These are phyloP conservation scores for Psilocybe subaeruginosa DNA, from an alignment of 768 basidiomycete species.

Conservation along the genomic window DNA sequence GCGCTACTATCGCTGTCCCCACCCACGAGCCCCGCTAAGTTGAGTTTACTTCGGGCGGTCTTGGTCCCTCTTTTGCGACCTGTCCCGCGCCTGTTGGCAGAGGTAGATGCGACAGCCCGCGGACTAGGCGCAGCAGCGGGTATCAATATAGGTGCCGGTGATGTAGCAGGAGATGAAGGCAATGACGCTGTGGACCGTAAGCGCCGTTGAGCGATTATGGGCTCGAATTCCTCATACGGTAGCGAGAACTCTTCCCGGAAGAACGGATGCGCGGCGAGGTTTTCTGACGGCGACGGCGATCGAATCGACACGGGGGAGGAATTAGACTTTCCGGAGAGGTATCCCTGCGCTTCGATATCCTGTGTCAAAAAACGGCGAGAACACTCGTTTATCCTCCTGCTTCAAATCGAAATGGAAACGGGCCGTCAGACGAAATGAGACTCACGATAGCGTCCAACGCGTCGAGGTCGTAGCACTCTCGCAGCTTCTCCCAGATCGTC, in stretches of 20 bases:
- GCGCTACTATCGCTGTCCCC: constrained; percentile 88
- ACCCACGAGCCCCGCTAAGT: constrained; percentile 73
- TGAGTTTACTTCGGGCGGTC: constrained; percentile 54
- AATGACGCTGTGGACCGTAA: constrained; percentile 65
- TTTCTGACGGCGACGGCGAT: constrained; percentile 72
- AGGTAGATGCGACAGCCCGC: constrained; percentile 22
- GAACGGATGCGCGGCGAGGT: constrained; percentile 69
- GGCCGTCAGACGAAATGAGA: constrained; percentile 14
- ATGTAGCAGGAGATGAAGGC: constrained; percentile 59
- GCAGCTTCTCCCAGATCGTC: constrained; percentile 77
- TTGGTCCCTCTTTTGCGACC: constrained; percentile 31
- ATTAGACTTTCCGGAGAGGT: constrained; percentile 24
- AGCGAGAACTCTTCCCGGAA: constrained; percentile 72
- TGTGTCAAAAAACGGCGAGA: constrained; percentile 17
- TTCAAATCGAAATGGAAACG: not conserved
- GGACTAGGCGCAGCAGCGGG: constrained; percentile 26
- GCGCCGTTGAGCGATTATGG: constrained; percentile 63
- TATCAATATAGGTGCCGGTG: constrained; percentile 34
- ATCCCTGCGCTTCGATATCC: constrained; percentile 46
- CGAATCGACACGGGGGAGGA: constrained; percentile 53
- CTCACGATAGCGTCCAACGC: constrained; percentile 72
- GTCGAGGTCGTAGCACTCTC: constrained; percentile 73
- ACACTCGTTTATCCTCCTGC: not conserved
- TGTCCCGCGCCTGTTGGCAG: constrained; percentile 15
- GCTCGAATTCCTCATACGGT: constrained; percentile 66